These are phyloP conservation scores for Bonia amplexicaulis DNA, from an alignment of 176 grass and related monocot genomes.

Conservation along the genomic window DNA sequence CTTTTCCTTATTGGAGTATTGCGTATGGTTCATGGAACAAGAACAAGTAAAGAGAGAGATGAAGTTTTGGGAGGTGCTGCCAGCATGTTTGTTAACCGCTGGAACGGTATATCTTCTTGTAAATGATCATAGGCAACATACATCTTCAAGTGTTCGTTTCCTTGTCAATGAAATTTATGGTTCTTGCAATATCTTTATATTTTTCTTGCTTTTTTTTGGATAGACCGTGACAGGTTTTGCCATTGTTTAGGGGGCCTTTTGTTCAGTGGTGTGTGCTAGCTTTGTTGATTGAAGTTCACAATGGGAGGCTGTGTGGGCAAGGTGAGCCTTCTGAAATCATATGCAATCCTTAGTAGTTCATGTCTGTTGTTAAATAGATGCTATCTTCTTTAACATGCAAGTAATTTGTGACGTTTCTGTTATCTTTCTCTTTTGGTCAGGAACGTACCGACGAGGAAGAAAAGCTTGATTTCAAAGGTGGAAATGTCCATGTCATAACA, in stretches of 20 bases:
- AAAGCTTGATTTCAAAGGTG: conserved; percentile 69
- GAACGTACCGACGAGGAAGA: conserved; percentile 45
- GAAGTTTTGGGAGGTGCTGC: background rate
- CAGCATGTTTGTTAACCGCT: background rate
- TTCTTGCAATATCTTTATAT: background rate
- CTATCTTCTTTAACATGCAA: background rate
- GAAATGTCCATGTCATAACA: conserved; percentile 76
- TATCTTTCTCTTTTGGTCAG: conserved; percentile 36
- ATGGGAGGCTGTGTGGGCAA: conserved; percentile 49
- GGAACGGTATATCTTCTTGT: background rate
- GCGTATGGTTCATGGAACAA: background rate
- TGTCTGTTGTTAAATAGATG: background rate
- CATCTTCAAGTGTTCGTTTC: background rate
- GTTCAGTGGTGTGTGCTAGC: background rate
- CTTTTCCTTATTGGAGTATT: background rate
- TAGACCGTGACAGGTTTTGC: background rate
- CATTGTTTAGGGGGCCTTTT: background rate
- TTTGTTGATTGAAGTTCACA: background rate
- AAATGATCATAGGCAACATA: background rate
- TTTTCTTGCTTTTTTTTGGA: background rate
- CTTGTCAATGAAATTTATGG: background rate
- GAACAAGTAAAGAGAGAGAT: background rate
- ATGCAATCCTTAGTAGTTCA: background rate
- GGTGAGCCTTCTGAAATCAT: conserved; percentile 23
- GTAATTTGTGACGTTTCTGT: background rate